phyloP scores from a whole-genome alignment of 805 yeast species.

The Wickerhamiella nectarea region DNA sequence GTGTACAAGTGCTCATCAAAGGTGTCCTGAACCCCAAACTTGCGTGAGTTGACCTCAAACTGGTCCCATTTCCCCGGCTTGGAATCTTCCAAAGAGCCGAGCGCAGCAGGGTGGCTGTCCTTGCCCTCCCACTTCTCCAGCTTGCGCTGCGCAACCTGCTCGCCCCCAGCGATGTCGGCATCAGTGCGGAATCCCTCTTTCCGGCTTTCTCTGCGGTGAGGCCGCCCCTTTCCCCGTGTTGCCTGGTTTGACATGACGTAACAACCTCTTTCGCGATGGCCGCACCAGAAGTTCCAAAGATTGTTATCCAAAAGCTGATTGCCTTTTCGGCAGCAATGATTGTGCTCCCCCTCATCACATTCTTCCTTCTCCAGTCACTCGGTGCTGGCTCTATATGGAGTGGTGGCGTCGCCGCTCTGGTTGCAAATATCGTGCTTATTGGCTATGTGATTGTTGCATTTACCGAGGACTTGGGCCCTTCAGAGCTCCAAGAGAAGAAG shows the following conservation, averaged over 20 bases:
- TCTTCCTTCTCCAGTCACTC: constrained; percentile 31
- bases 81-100: constrained; percentile 11
- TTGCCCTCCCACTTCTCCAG: constrained; percentile 81
- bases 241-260: constrained; percentile 11
- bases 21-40: constrained; percentile 77
- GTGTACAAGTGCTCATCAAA: constrained; percentile 82
- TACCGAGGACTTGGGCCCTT: constrained; percentile 36
- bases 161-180: constrained; percentile 45
- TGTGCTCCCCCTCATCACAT: constrained; percentile 42
- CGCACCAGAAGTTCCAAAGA: constrained; percentile 15
- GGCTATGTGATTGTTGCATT: constrained; percentile 60
- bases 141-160: constrained; percentile 37
- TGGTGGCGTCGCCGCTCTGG: constrained; percentile 61
- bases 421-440: constrained; percentile 55
- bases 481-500: constrained; percentile 15
- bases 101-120: constrained; percentile 10
- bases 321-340: constrained; percentile 62
- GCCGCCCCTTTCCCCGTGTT: constrained; percentile 3
- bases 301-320: constrained; percentile 37
- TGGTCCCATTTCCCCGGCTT: constrained; percentile 63
- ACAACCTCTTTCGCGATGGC: constrained; percentile 1
- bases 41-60: constrained; percentile 76
- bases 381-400: constrained; percentile 35
- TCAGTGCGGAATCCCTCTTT: constrained; percentile 55
- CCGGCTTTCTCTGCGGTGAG: constrained; percentile 3